Conservation (phyloP, 192 early-diverging fungal genomes). For the Podila clonocystis region DNA sequence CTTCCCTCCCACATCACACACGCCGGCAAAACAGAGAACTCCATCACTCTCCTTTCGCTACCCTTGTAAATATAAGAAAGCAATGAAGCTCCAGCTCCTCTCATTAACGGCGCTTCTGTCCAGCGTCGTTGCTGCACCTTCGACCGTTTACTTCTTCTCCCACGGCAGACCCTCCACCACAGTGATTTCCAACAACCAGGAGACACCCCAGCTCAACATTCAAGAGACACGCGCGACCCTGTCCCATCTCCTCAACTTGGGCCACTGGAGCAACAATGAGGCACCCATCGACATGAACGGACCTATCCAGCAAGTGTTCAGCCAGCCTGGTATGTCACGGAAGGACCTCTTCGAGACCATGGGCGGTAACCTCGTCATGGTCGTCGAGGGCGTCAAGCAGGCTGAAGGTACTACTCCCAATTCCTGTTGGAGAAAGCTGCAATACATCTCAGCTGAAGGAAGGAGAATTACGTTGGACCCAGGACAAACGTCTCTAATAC, state of each 20-base stretch:
- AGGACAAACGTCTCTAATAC: not conserved
- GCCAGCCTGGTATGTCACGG: constrained; percentile 31
- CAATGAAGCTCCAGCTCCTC: constrained; percentile 1
- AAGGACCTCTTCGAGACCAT: constrained; percentile 41
- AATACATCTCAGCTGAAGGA: not conserved
- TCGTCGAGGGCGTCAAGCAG: constrained; percentile 37
- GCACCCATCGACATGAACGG: constrained; percentile 19
- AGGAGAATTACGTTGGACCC: too few relatives aligned
- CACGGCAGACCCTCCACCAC: not conserved
- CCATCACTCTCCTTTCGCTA: not conserved
- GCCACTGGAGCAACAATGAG: constrained; percentile 2
- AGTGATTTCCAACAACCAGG: not conserved
- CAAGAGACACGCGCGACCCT: constrained; percentile 44
- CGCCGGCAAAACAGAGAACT: not conserved
- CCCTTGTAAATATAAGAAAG: not conserved
- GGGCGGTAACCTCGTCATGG: constrained; percentile 41
- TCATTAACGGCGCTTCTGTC: not conserved
- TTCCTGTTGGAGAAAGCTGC: not conserved
- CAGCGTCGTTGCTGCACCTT: constrained; percentile 7
- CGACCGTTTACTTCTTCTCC: constrained; percentile 6
- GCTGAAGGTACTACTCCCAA: constrained; percentile 10
- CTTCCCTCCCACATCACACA: not conserved
- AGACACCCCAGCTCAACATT: constrained; percentile 19
- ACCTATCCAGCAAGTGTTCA: constrained; percentile 45
- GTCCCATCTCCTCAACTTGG: constrained; percentile 38